Conservation (phyloP, 441 rosid genomes). For the Flueggea neowawraea region DNA sequence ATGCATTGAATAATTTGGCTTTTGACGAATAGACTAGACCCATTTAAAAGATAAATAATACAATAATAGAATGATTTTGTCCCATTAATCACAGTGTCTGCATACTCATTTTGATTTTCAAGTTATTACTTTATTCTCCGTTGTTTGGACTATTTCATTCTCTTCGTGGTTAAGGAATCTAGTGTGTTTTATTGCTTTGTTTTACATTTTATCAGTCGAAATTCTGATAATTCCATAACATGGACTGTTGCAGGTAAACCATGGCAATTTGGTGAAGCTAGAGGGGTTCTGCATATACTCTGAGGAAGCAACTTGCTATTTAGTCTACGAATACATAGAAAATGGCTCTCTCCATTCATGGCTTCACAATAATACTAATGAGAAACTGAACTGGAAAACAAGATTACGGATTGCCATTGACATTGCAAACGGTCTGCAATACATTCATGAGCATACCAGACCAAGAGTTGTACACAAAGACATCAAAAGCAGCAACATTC, state of each 20-base stretch:
- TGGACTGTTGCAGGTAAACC: slow-evolving; percentile 48
- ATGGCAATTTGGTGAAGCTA: slow-evolving; percentile 62
- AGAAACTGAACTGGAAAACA: slow-evolving; percentile 45
- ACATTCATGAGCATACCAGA: slow-evolving; percentile 66
- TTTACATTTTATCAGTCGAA: neutral
- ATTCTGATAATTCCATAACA: neutral
- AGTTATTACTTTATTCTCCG: neutral
- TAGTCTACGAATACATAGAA: slow-evolving; percentile 53
- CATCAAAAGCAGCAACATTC: slow-evolving; percentile 65
- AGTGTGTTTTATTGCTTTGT: neutral
- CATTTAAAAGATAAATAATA: neutral
- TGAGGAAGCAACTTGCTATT: slow-evolving; percentile 49
- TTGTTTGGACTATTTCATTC: slow-evolving; percentile 1
- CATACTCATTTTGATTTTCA: neutral
- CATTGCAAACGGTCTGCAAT: slow-evolving; percentile 64
- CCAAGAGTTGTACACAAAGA: slow-evolving; percentile 67
- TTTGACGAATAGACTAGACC: neutral
- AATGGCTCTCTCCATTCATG: slow-evolving; percentile 54
- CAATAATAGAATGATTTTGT: neutral
- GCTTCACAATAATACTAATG: slow-evolving; percentile 39
- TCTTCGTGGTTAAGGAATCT: slow-evolving; percentile 10
- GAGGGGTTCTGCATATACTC: slow-evolving; percentile 66
- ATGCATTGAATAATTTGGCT: neutral
- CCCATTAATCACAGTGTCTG: neutral
- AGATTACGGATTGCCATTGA: slow-evolving; percentile 48